A percentile compares a stretch with the other conserved stretches of the same genome.
Conservation (phyloP, 2,329 filamentous ascomycete species). For the Alternaria brassicicola region DNA sequence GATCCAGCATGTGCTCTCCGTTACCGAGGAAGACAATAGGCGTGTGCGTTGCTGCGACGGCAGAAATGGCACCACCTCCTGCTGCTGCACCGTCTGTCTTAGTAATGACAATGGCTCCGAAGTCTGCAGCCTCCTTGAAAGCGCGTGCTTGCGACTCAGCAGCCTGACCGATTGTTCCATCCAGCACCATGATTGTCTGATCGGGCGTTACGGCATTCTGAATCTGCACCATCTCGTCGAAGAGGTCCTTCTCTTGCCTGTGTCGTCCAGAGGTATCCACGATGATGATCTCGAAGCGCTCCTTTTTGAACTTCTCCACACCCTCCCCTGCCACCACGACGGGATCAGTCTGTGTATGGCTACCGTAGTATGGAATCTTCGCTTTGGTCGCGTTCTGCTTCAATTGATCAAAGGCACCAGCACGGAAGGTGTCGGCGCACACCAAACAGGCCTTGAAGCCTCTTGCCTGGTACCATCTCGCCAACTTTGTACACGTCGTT, state of each 20-base stretch:
- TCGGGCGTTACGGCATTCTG: slow-evolving; percentile 88
- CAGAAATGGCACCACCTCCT: slow-evolving; percentile 95
- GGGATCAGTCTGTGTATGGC: slow-evolving; percentile 93
- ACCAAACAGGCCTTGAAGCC: slow-evolving; percentile 94
- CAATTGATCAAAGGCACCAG: slow-evolving; percentile 96
- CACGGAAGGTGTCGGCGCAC: slow-evolving; percentile 97
- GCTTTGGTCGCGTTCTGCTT: slow-evolving; percentile 99
- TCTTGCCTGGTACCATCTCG: slow-evolving; percentile 89
- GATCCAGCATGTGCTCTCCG: slow-evolving; percentile 93
- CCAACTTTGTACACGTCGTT: slow-evolving; percentile 96
- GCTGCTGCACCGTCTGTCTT: slow-evolving; percentile 97
- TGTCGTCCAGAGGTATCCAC: slow-evolving; percentile 96
- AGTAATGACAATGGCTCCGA: slow-evolving; percentile 98
- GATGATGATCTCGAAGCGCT: slow-evolving; percentile 97
- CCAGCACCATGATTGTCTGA: slow-evolving; percentile 98
- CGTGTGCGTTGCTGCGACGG: slow-evolving; percentile 93
- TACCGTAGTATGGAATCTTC: slow-evolving; percentile 98
- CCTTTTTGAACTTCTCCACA: slow-evolving; percentile 99
- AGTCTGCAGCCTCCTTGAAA: slow-evolving; percentile 96
- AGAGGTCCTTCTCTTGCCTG: slow-evolving; percentile 91
- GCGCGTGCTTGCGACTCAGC: slow-evolving; percentile 93
- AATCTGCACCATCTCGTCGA: slow-evolving; percentile 98
- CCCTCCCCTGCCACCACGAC: slow-evolving; percentile 92
- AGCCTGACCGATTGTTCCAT: slow-evolving; percentile 94
- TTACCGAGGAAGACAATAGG: slow-evolving; percentile 98